These are phyloP conservation scores for Penicillium samsonianum DNA, from an alignment of 495 filamentous ascomycete genomes.

Conservation along the genomic window DNA sequence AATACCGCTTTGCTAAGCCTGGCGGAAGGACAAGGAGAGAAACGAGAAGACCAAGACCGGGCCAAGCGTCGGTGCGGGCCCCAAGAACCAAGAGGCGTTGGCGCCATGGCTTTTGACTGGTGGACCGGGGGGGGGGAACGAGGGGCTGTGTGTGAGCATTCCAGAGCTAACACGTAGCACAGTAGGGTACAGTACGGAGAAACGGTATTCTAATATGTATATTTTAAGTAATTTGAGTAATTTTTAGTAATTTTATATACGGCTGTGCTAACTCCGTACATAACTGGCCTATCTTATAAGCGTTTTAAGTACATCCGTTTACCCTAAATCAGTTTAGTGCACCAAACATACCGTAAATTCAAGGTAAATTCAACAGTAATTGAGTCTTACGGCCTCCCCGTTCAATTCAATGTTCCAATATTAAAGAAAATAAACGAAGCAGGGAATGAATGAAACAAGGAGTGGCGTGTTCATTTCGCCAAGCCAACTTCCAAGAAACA, in stretches of 20 bases:
- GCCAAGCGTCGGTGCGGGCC: slow-evolving; percentile 33
- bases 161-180: slow-evolving; percentile 14
- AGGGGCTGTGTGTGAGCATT: slow-evolving; percentile 29
- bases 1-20: slow-evolving; percentile 38
- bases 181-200: slow-evolving; percentile 4
- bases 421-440: neutral
- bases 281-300: neutral
- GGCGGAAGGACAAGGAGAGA: slow-evolving; percentile 36
- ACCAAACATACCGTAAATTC: neutral
- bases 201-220: too few species aligned
- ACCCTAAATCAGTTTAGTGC: slow-evolving; percentile 1
- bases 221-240: neutral
- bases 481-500: slow-evolving; percentile 19
- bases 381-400: neutral
- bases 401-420: neutral
- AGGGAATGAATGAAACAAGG: too few species aligned
- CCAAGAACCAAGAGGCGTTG: slow-evolving; percentile 15
- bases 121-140: neutral
- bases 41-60: slow-evolving; percentile 33
- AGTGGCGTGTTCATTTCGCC: slow-evolving; percentile 14
- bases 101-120: slow-evolving; percentile 21
- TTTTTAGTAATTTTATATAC: too few species aligned
- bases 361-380: neutral
- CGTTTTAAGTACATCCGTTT: neutral
- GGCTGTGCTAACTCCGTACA: too few species aligned